Evolutionary conservation across 805 yeast genomes (phyloP).

Genomic region (Cyberlindnera xylosilytica): DNA sequence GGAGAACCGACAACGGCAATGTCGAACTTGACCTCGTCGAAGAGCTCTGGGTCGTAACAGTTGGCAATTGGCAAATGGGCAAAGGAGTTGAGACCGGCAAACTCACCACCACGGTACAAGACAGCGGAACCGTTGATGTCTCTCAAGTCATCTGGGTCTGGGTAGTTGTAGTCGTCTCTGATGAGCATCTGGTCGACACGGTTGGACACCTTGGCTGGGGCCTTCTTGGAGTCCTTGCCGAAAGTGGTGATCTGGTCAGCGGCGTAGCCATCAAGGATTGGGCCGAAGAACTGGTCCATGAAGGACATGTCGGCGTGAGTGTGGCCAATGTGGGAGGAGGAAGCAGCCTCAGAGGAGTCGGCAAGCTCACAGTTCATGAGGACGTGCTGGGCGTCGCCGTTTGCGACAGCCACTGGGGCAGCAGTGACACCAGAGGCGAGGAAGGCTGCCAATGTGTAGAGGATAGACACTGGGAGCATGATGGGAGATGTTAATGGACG

Average conservation of each 20-base stretch:
- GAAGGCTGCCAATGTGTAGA: constrained; percentile 16
- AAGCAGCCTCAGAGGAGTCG: constrained; percentile 6
- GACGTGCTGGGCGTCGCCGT: constrained; percentile 21
- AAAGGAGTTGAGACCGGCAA: constrained; percentile 54
- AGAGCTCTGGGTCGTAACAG: constrained; percentile 41
- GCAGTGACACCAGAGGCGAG: constrained; percentile 14
- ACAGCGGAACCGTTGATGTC: constrained; percentile 39
- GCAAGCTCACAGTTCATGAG: constrained; percentile 23
- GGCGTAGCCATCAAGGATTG: constrained; percentile 30
- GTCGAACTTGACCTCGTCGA: constrained; percentile 30
- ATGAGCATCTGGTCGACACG: constrained; percentile 29
- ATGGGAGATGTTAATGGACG: neutral
- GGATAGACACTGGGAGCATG: constrained; percentile 22
- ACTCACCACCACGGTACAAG: constrained; percentile 39
- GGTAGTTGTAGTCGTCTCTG: constrained; percentile 33
- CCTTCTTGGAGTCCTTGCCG: constrained; percentile 26
- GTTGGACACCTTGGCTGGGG: constrained; percentile 29
- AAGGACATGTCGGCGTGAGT: constrained; percentile 27
- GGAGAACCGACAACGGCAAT: constrained; percentile 55
- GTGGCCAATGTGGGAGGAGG: constrained; percentile 1
- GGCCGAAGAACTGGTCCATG: constrained; percentile 34
- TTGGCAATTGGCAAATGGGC: constrained; percentile 46
- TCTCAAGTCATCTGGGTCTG: constrained; percentile 36
- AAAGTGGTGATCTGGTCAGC: constrained; percentile 23
- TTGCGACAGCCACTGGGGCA: constrained; percentile 24